Conservation (phyloP, 495 filamentous ascomycete genomes). For the Amorphotheca resinae region DNA sequence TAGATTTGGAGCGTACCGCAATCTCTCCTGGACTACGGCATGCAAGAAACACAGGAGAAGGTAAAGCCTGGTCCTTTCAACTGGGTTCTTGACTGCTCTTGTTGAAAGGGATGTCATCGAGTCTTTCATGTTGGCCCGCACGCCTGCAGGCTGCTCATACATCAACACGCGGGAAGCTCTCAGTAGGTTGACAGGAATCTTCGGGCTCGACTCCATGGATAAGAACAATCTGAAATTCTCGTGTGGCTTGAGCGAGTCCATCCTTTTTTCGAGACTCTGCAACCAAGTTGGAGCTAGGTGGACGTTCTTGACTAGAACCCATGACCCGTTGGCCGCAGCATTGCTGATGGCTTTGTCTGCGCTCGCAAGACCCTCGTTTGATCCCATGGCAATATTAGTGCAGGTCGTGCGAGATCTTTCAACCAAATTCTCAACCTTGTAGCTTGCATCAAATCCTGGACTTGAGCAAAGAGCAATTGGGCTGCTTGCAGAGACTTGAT, state of each 20-base stretch:
- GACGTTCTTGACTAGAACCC: conserved; percentile 99
- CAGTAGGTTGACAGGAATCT: conserved; percentile 93
- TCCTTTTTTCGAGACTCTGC: conserved; percentile 90
- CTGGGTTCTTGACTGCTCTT: conserved; percentile 68
- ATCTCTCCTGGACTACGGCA: conserved; percentile 87
- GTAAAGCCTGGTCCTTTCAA: conserved; percentile 85
- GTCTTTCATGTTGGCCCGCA: conserved; percentile 97
- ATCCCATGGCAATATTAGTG: conserved; percentile 98
- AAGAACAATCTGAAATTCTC: conserved; percentile 90
- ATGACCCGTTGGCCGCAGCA: conserved; percentile 82
- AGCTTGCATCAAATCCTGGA: conserved; percentile 94
- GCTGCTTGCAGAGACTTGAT: conserved; percentile 68
- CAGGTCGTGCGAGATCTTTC: conserved; percentile 69
- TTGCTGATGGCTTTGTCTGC: conserved; percentile 93
- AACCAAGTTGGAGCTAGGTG: conserved; percentile 93
- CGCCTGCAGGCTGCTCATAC: conserved; percentile 95
- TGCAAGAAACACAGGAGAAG: conserved; percentile 89
- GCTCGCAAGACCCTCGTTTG: conserved; percentile 79
- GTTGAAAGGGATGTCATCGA: conserved; percentile 72
- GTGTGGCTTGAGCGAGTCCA: conserved; percentile 91
- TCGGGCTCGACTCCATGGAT: conserved; percentile 93
- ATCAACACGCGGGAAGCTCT: conserved; percentile 89
- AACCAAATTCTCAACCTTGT: conserved; percentile 93
- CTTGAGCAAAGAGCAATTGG: conserved; percentile 88
- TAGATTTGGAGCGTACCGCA: conserved; percentile 87